Evolutionary conservation across 441 rosid species (phyloP).

Genomic region (Brassica balearica): DNA sequence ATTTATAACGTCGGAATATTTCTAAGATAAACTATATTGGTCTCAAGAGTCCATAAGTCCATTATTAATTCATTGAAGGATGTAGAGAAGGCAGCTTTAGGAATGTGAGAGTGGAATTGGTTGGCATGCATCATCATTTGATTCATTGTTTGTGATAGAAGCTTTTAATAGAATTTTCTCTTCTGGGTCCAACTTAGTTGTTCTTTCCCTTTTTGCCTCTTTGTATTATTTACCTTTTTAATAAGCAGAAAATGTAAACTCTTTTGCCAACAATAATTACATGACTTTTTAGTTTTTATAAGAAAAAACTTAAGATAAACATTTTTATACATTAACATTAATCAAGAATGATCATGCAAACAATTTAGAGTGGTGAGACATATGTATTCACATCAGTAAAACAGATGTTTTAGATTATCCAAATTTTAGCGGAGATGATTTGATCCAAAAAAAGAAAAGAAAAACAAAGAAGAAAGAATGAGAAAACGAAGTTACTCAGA

Average conservation of each 20-base stretch:
- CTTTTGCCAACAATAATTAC: slow-evolving; percentile 8
- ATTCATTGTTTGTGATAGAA: slow-evolving; percentile 32
- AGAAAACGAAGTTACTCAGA: slow-evolving; percentile 25
- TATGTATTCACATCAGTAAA: slow-evolving; percentile 27
- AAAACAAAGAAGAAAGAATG: slow-evolving; percentile 1
- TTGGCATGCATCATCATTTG: slow-evolving; percentile 43
- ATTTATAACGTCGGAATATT: slow-evolving; percentile 6
- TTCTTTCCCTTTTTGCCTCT: slow-evolving; percentile 17
- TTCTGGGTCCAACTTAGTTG: slow-evolving; percentile 39
- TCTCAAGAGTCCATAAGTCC: not conserved
- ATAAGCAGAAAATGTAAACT: not conserved
- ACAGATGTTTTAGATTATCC: not conserved
- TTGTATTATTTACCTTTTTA: slow-evolving; percentile 5
- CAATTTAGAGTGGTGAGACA: slow-evolving; percentile 27
- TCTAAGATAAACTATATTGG: not conserved
- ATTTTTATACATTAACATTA: slow-evolving; percentile 13
- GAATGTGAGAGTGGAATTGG: slow-evolving; percentile 41
- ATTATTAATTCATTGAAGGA: slow-evolving; percentile 1
- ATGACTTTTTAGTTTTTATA: not conserved
- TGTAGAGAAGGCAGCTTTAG: slow-evolving; percentile 36
- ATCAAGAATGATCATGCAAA: not conserved
- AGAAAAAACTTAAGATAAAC: not conserved
- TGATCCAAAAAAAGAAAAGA: no score
- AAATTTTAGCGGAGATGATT: not conserved
- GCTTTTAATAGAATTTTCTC: slow-evolving; percentile 30